Percentiles rank a stretch among this genome's conserved stretches.
phyloP scores from a whole-genome alignment of 192 early-diverging fungal species.

The Podochytrium sp. region DNA sequence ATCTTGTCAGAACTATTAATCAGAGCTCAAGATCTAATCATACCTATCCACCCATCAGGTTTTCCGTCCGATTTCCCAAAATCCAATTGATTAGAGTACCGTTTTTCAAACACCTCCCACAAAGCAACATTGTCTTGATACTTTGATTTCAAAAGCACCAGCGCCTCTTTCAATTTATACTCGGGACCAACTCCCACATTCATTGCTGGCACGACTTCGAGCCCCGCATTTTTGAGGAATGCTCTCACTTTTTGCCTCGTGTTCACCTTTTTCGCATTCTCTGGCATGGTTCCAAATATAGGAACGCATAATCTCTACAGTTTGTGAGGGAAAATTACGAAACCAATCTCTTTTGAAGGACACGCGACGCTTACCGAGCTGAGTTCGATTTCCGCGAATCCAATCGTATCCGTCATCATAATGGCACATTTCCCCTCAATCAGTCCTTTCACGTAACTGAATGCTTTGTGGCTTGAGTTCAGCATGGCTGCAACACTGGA shows the following conservation, averaged over 20 bases:
- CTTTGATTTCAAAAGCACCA: background rate
- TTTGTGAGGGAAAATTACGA: background rate
- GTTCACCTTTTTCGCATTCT: constrained; percentile 14
- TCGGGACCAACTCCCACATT: constrained; percentile 9
- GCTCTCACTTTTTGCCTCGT: constrained; percentile 30
- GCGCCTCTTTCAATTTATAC: background rate
- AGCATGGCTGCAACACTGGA: constrained; percentile 22
- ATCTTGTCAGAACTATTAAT: background rate
- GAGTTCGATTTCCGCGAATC: constrained; percentile 24
- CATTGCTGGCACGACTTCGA: constrained; percentile 36
- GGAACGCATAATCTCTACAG: constrained; percentile 20
- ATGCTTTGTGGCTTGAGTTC: constrained; percentile 4
- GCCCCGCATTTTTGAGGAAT: constrained; percentile 27
- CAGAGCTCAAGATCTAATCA: background rate
- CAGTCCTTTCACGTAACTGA: constrained; percentile 23
- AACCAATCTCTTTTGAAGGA: background rate
- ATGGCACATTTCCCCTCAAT: constrained; percentile 8
- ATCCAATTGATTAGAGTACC: constrained; percentile 17
- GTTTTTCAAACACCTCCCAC: constrained; percentile 30
- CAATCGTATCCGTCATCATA: constrained; percentile 24
- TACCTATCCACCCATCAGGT: constrained; percentile 21
- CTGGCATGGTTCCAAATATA: constrained; percentile 20
- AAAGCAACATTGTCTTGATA: constrained; percentile 1
- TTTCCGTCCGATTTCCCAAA: constrained; percentile 9
- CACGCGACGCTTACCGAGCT: constrained; percentile 12